A percentile compares a stretch with the other conserved stretches of the same genome.
phyloP scores from a whole-genome alignment of 2,329 filamentous ascomycete species.

The Talaromyces albobiverticillius region DNA sequence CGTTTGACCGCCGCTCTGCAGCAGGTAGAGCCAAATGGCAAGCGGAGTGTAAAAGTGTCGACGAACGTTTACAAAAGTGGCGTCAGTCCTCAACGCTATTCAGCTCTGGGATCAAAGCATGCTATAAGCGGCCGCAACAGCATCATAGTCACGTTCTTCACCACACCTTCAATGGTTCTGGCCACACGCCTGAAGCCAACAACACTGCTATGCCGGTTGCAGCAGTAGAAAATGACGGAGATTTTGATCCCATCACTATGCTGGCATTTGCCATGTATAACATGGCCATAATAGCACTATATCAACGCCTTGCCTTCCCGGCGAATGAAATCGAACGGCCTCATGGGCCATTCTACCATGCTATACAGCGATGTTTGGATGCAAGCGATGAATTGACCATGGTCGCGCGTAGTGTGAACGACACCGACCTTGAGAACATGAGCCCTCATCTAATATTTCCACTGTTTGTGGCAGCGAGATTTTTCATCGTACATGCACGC shows the following conservation, averaged over 20 bases:
- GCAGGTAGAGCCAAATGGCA: slow-evolving; percentile 4
- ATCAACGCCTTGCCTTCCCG: slow-evolving; percentile 3
- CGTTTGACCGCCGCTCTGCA: slow-evolving; percentile 4
- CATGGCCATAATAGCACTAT: slow-evolving; percentile 2
- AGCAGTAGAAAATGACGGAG: neutral
- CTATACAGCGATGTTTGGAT: slow-evolving; percentile 3
- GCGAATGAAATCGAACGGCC: slow-evolving; percentile 1
- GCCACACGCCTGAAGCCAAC: neutral
- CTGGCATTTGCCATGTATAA: slow-evolving; percentile 2
- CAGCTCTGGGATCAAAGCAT: too few species aligned
- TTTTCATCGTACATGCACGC: slow-evolving; percentile 3
- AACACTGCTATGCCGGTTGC: neutral
- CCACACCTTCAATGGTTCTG: too few species aligned
- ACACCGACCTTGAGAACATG: neutral
- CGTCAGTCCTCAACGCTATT: neutral
- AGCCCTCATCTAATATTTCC: slow-evolving; percentile 8
- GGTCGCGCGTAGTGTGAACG: slow-evolving; percentile 1
- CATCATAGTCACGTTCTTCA: too few species aligned
- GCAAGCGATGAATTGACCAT: slow-evolving; percentile 7
- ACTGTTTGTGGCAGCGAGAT: slow-evolving; percentile 2
- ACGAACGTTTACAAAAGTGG: slow-evolving; percentile 5
- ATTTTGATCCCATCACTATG: slow-evolving; percentile 2
- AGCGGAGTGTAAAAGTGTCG: slow-evolving; percentile 1
- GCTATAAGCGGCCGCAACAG: too few species aligned
- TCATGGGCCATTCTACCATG: slow-evolving; percentile 1